These are phyloP conservation scores for Trichophyton verrucosum DNA, from an alignment of 2,329 filamentous ascomycete genomes.

Conservation along the genomic window DNA sequence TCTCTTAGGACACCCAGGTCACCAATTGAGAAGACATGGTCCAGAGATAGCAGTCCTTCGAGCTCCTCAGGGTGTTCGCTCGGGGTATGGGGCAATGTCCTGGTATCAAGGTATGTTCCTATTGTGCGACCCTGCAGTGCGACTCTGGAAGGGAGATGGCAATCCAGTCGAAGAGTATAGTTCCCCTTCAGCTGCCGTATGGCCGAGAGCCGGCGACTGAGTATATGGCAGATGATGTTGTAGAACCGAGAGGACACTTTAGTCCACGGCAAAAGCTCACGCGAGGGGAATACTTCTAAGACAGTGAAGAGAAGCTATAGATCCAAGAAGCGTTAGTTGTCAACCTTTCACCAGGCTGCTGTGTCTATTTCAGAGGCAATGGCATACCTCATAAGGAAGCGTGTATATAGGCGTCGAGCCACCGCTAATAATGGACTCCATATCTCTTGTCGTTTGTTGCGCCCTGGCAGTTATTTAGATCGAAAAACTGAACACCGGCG, in stretches of 20 bases:
- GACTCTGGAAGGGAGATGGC: background rate
- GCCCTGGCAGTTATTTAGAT: background rate
- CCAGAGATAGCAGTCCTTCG: background rate
- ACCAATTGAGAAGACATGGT: background rate
- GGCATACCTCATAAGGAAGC: background rate
- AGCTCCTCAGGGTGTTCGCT: background rate
- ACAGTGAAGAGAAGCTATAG: background rate
- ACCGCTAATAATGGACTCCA: background rate
- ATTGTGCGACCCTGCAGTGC: background rate
- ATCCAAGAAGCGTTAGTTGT: background rate
- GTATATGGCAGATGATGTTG: conserved; percentile 1
- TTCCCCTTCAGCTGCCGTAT: background rate
- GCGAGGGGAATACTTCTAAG: background rate
- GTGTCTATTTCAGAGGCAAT: background rate
- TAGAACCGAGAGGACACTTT: background rate
- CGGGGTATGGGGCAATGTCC: background rate
- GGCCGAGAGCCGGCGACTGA: background rate
- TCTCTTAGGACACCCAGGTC: background rate
- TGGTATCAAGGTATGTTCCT: conserved; percentile 2
- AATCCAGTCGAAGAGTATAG: background rate
- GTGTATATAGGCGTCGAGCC: background rate
- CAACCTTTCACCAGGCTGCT: background rate
- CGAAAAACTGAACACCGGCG: background rate
- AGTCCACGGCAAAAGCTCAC: background rate
- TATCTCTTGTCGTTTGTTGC: background rate